These are phyloP conservation scores for Colletotrichum liriopes DNA, from an alignment of 2,329 filamentous ascomycete genomes.

Conservation along the genomic window DNA sequence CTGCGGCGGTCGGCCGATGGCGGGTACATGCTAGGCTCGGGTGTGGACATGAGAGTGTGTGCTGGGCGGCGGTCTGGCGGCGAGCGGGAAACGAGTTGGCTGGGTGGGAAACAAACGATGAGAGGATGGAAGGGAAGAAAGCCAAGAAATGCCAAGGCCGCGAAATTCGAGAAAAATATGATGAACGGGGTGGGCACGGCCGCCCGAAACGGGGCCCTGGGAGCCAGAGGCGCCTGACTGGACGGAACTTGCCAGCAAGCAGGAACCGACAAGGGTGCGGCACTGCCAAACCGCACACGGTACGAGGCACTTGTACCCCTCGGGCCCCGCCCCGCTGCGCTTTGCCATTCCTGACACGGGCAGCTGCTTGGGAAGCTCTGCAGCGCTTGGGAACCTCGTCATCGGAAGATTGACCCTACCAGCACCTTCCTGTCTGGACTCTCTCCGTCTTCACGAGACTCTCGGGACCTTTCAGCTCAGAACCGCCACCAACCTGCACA, in stretches of 20 bases:
- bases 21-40: background rate
- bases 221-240: slow-evolving; percentile 6
- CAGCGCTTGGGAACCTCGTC: background rate
- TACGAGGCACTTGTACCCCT: no score
- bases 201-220: slow-evolving; percentile 13
- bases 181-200: slow-evolving; percentile 31
- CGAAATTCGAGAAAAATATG: slow-evolving; percentile 37
- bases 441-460: background rate
- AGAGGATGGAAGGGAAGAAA: slow-evolving; percentile 28
- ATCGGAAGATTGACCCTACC: background rate
- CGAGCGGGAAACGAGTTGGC: slow-evolving; percentile 2
- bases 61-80: background rate
- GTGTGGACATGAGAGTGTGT: background rate
- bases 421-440: background rate
- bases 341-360: background rate
- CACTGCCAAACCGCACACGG: background rate
- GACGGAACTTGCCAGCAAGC: slow-evolving; percentile 1
- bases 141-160: slow-evolving; percentile 41
- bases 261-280: slow-evolving; percentile 5
- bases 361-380: slow-evolving; percentile 5
- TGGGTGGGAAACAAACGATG: background rate
- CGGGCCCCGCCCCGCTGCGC: slow-evolving; percentile 13
- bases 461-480: background rate
- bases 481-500: background rate
- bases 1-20: background rate